These are phyloP conservation scores for Gautieria morchelliformis DNA, from an alignment of 768 basidiomycete species.

Conservation along the genomic window DNA sequence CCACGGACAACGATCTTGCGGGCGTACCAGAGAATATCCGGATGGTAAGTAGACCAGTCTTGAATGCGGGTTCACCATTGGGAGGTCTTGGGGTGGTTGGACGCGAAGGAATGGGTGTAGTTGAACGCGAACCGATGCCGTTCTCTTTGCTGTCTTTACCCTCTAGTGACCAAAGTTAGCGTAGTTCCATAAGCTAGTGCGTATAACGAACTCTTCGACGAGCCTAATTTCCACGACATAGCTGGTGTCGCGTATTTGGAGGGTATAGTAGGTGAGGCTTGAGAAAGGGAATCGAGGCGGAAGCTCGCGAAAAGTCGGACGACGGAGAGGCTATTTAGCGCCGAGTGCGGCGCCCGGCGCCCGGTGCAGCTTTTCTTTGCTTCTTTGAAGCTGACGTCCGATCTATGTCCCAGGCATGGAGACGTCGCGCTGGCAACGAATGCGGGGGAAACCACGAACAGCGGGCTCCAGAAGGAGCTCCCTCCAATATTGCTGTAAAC, in stretches of 20 bases:
- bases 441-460: too few species aligned
- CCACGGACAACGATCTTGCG: neutral
- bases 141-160: constrained; percentile 61
- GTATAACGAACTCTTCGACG: constrained; percentile 15
- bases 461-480: too few species aligned
- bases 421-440: too few species aligned
- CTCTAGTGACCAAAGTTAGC: neutral
- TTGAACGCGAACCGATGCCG: constrained; percentile 64
- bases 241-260: neutral
- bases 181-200: neutral
- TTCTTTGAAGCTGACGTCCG: too few species aligned
- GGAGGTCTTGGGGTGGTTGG: constrained; percentile 61
- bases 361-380: too few species aligned
- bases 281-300: neutral
- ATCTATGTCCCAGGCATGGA: too few species aligned
- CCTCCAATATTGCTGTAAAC: too few species aligned
- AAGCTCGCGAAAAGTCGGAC: neutral
- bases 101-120: constrained; percentile 72
- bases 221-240: constrained; percentile 52
- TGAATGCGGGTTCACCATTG: constrained; percentile 9
- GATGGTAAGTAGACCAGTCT: constrained; percentile 79
- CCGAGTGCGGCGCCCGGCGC: neutral
- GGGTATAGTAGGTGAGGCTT: neutral
- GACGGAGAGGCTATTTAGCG: neutral
- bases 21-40: constrained; percentile 82